A percentile compares a stretch with the other conserved stretches of the same genome.
Conservation (phyloP, 768 basidiomycete genomes). For the Lactifluus hygrophoroides region DNA sequence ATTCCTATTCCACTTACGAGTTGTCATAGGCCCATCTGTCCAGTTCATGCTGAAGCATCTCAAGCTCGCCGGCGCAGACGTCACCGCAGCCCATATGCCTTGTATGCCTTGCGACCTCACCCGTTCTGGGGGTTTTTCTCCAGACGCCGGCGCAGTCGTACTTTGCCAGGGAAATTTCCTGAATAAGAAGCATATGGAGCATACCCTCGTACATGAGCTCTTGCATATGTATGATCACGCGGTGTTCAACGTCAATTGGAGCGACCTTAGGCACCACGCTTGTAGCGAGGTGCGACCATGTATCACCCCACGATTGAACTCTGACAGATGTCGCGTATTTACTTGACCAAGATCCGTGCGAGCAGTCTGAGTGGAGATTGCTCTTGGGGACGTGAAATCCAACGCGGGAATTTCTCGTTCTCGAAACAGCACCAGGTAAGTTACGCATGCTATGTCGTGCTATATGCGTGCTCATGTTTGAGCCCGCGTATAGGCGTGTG, state of each 20-base stretch:
- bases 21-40: slow-evolving; percentile 64
- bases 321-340: slow-evolving; percentile 5
- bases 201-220: slow-evolving; percentile 88
- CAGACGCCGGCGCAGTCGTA: slow-evolving; percentile 68
- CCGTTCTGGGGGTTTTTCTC: slow-evolving; percentile 73
- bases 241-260: slow-evolving; percentile 90
- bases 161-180: slow-evolving; percentile 82
- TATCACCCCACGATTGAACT: neutral
- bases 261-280: slow-evolving; percentile 85
- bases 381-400: slow-evolving; percentile 71
- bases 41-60: slow-evolving; percentile 91
- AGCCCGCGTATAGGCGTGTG: slow-evolving; percentile 57
- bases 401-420: slow-evolving; percentile 68
- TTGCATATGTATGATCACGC: slow-evolving; percentile 95
- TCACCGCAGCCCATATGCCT: slow-evolving; percentile 63
- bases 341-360: slow-evolving; percentile 82
- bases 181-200: slow-evolving; percentile 82
- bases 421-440: slow-evolving; percentile 95
- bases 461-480: slow-evolving; percentile 12
- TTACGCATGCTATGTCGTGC: slow-evolving; percentile 31
- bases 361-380: slow-evolving; percentile 94
- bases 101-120: slow-evolving; percentile 77
- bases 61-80: slow-evolving; percentile 59
- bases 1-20: slow-evolving; percentile 2
- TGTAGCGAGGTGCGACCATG: slow-evolving; percentile 78